Conservation (phyloP, 2,329 filamentous ascomycete genomes). For the Penicillium sp. region DNA sequence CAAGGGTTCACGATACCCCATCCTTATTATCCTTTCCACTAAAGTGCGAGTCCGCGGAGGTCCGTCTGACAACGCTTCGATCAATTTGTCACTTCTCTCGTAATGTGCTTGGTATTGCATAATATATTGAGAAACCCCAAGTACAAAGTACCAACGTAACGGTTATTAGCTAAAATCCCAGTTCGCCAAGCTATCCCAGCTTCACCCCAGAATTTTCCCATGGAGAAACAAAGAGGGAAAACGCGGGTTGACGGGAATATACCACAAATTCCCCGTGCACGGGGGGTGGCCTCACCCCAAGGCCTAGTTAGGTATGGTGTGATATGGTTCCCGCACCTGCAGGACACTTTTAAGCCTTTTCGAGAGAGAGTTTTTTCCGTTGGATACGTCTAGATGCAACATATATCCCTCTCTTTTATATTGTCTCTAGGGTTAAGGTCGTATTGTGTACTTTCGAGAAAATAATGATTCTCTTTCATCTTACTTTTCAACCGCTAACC, state of each 20-base stretch:
- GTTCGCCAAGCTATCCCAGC: slow-evolving; percentile 24
- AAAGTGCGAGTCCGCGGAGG: neutral
- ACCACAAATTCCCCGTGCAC: neutral
- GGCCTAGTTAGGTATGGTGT: slow-evolving; percentile 4
- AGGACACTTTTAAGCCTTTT: slow-evolving; percentile 16
- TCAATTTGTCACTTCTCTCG: neutral
- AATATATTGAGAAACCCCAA: too few species aligned
- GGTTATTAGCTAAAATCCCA: slow-evolving; percentile 5
- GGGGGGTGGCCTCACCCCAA: neutral
- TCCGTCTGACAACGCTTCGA: neutral
- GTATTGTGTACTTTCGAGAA: too few species aligned
- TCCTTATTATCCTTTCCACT: too few species aligned
- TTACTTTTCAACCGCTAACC: too few species aligned
- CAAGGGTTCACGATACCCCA: neutral
- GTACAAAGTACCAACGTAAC: neutral
- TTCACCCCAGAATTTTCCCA: slow-evolving; percentile 22
- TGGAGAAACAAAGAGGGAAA: slow-evolving; percentile 9
- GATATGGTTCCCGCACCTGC: slow-evolving; percentile 18
- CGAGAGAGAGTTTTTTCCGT: neutral
- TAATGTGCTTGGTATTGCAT: neutral
- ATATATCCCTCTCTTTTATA: too few species aligned
- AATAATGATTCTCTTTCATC: too few species aligned
- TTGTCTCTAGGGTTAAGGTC: too few species aligned
- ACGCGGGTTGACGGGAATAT: neutral
- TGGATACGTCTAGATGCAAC: neutral